Conservation (phyloP, 495 filamentous ascomycete species). For the Acidomyces sp. region DNA sequence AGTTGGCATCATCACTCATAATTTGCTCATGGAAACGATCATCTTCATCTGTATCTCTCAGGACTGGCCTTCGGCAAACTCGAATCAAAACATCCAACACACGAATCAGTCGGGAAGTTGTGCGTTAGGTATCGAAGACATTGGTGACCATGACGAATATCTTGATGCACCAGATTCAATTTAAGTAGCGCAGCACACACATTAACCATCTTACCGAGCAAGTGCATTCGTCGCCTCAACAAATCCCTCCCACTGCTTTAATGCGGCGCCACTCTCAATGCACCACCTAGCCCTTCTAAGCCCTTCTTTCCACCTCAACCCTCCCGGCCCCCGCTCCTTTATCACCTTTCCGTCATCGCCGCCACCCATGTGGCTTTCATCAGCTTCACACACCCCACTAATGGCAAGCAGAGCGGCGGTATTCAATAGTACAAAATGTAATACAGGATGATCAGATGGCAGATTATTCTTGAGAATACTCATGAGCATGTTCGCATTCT, state of each 20-base stretch:
- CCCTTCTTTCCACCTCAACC: slow-evolving; percentile 85
- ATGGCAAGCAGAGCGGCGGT: slow-evolving; percentile 75
- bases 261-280: slow-evolving; percentile 65
- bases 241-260: slow-evolving; percentile 44
- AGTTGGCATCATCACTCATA: no score
- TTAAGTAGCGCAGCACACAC: no score
- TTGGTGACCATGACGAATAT: no score
- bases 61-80: no score
- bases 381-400: slow-evolving; percentile 72
- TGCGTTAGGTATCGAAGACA: no score
- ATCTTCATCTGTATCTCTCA: no score
- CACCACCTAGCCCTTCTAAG: slow-evolving; percentile 73
- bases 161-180: no score
- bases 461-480: slow-evolving; percentile 61
- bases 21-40: no score
- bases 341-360: slow-evolving; percentile 64
- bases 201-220: background rate
- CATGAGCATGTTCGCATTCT: slow-evolving; percentile 77
- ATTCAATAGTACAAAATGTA: slow-evolving; percentile 90
- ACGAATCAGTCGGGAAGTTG: no score
- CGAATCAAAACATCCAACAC: no score
- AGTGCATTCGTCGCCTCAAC: slow-evolving; percentile 28
- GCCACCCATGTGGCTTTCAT: slow-evolving; percentile 60
- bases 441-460: slow-evolving; percentile 61
- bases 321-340: slow-evolving; percentile 65